Percentiles rank a stretch among this genome's conserved stretches.
phyloP scores from a whole-genome alignment of 1,284 basidiomycete genomes.

The Boletus hoseneyae region DNA sequence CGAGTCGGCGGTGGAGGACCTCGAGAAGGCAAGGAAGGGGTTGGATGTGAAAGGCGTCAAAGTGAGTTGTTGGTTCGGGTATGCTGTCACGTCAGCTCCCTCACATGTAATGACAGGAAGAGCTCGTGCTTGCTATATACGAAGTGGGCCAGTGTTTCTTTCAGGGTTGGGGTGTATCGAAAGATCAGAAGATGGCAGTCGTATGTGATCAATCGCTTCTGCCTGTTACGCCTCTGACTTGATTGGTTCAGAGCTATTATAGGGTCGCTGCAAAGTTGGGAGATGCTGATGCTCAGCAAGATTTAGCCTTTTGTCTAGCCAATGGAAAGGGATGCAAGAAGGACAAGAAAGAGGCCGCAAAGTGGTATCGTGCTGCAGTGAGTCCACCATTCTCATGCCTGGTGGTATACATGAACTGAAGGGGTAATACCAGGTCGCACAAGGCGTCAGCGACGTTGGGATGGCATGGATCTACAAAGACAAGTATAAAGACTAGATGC shows the following conservation, averaged over 20 bases:
- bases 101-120: conserved; percentile 43
- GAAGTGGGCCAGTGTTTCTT: conserved; percentile 92
- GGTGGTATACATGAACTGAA: conserved; percentile 2
- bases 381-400: conserved; percentile 24
- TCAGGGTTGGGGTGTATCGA: conserved; percentile 84
- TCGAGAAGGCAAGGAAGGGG: conserved; percentile 54
- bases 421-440: conserved; percentile 48
- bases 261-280: conserved; percentile 79
- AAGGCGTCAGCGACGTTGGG: conserved; percentile 77
- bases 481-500: conserved; percentile 44
- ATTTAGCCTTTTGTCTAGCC: conserved; percentile 79
- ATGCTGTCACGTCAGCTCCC: not conserved
- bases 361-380: conserved; percentile 86
- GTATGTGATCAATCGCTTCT: conserved; percentile 40
- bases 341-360: conserved; percentile 80
- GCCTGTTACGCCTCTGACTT: conserved; percentile 2
- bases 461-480: conserved; percentile 88
- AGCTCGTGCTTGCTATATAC: conserved; percentile 85
- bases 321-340: conserved; percentile 91
- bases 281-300: conserved; percentile 83
- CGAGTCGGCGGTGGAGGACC: conserved; percentile 74
- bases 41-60: conserved; percentile 40
- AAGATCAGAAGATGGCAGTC: conserved; percentile 85
- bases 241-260: conserved; percentile 68
- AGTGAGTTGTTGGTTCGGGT: conserved; percentile 29